Conservation (phyloP, 2,329 filamentous ascomycete genomes). For the Fusarium phyllophilum region DNA sequence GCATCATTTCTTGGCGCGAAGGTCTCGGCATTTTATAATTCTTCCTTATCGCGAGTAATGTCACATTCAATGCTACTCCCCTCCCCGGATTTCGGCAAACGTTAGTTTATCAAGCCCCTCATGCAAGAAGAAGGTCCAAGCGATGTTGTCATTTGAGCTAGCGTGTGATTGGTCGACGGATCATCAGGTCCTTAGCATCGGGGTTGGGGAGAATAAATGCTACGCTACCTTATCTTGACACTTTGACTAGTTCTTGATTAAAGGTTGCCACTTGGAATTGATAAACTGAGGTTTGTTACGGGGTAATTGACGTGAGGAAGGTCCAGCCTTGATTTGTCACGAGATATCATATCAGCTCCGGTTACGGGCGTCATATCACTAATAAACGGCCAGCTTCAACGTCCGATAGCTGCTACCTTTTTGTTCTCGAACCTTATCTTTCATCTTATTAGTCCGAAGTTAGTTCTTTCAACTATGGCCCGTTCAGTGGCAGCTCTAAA, state of each 20-base stretch:
- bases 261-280: neutral
- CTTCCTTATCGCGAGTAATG: neutral
- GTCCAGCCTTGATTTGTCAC: neutral
- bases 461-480: neutral
- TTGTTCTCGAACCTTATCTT: neutral
- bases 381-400: neutral
- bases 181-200: neutral
- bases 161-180: neutral
- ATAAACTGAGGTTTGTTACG: neutral
- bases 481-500: fast-evolving
- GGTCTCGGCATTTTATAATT: neutral
- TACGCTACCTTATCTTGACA: neutral
- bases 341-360: neutral
- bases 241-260: neutral
- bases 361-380: neutral
- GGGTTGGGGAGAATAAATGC: no score
- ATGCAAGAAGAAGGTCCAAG: slow-evolving; percentile 1
- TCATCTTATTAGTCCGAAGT: no score
- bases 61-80: neutral
- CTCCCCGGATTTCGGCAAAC: slow-evolving; percentile 12
- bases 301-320: neutral
- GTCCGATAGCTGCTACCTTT: neutral
- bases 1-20: neutral
- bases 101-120: neutral
- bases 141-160: neutral